Percentiles rank a stretch among this genome's conserved stretches.
Evolutionary conservation across 148 eudicot species (phyloP).

Genomic region (Selenicereus undatus): DNA sequence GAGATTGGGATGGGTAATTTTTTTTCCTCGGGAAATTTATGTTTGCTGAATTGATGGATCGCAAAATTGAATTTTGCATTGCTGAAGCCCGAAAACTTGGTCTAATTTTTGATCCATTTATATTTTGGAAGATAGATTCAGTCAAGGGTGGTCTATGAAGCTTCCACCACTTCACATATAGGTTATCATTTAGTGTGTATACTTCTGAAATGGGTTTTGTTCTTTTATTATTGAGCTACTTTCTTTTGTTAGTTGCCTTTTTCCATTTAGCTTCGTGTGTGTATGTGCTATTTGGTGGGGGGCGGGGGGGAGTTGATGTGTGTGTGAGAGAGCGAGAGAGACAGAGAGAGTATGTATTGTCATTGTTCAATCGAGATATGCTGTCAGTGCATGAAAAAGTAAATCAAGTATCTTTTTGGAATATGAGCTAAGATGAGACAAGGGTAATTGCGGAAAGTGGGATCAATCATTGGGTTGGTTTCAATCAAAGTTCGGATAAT

Average conservation of each 20-base stretch:
- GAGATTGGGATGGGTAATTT: conserved; percentile 93
- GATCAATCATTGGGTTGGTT: conserved; percentile 22
- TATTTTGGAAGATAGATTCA: not conserved
- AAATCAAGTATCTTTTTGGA: not conserved
- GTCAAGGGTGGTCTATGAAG: not conserved
- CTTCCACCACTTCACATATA: not conserved
- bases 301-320: not conserved
- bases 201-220: not conserved
- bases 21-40: not conserved
- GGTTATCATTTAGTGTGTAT: not conserved
- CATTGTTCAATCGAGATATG: not conserved
- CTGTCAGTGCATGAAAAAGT: not conserved
- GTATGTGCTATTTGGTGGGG: not conserved
- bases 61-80: not conserved
- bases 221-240: not conserved
- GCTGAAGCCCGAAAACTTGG: not conserved
- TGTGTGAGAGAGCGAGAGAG: not conserved
- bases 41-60: not conserved
- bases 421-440: not conserved
- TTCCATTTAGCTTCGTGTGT: not conserved
- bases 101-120: not conserved
- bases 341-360: not conserved
- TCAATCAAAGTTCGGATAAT: not conserved
- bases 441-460: not conserved
- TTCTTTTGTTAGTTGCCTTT: no score